Evolutionary conservation across 208 protist genomes (phyloP).

Genomic region (Leishmania gerbilli): DNA sequence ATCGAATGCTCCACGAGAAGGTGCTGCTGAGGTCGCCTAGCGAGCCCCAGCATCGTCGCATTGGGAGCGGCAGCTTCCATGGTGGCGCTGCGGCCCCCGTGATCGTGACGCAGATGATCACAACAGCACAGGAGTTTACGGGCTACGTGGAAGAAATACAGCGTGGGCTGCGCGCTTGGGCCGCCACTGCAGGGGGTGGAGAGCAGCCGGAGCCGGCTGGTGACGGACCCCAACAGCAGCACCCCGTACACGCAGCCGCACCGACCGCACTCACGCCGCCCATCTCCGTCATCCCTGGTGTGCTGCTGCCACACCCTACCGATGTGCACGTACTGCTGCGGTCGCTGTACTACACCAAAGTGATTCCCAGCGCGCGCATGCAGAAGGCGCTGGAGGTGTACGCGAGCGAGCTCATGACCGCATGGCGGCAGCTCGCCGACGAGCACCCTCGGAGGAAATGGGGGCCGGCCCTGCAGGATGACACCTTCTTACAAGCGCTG

Average conservation of each 20-base stretch:
- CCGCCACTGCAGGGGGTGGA: background rate
- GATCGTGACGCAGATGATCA: conserved; percentile 41
- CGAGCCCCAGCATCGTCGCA: background rate
- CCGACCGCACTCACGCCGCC: background rate
- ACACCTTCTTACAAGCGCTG: background rate
- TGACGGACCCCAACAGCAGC: background rate
- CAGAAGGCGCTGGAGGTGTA: conserved; percentile 21
- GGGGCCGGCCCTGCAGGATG: background rate
- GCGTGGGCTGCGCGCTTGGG: conserved; percentile 12
- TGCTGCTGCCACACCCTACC: conserved; percentile 26
- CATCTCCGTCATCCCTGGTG: conserved; percentile 20
- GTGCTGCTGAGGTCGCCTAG: conserved; percentile 9
- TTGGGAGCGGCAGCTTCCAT: background rate
- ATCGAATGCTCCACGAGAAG: conserved; percentile 37
- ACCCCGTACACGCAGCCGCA: background rate
- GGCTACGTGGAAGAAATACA: conserved; percentile 24
- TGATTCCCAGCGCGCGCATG: conserved; percentile 24
- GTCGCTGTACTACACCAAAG: conserved; percentile 28
- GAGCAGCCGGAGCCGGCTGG: background rate
- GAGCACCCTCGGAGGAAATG: conserved; percentile 8
- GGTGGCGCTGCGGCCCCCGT: background rate
- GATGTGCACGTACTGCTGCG: conserved; percentile 23
- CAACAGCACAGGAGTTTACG: conserved; percentile 31
- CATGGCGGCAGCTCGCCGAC: conserved; percentile 3
- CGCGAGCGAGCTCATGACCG: conserved; percentile 9